These are phyloP conservation scores for Microbotryomycetes sp. DNA, from an alignment of 1,284 basidiomycete genomes.

Conservation along the genomic window DNA sequence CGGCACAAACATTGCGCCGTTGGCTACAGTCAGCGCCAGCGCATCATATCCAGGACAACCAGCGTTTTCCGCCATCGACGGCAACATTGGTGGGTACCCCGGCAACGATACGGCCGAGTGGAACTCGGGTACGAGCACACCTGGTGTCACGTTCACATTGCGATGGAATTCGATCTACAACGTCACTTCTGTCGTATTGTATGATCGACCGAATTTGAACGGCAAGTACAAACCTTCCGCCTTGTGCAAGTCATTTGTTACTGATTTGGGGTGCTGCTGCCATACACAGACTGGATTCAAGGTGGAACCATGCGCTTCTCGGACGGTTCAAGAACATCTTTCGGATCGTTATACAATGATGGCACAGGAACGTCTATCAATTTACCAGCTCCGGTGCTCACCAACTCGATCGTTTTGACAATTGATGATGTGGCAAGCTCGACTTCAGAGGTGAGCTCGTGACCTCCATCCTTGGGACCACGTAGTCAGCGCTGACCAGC, in stretches of 20 bases:
- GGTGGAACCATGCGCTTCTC: slow-evolving; percentile 15
- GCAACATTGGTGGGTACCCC: slow-evolving; percentile 23
- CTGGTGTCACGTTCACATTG: neutral
- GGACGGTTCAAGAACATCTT: slow-evolving; percentile 10
- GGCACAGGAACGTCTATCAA: slow-evolving; percentile 15
- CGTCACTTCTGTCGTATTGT: slow-evolving; percentile 6
- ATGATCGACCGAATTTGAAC: slow-evolving; percentile 8
- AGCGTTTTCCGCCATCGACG: slow-evolving; percentile 12
- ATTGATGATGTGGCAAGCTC: slow-evolving; percentile 15
- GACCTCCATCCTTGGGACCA: neutral
- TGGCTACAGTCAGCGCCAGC: neutral
- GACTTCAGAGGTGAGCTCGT: slow-evolving; percentile 14
- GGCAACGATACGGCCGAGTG: slow-evolving; percentile 21
- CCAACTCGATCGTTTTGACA: slow-evolving; percentile 18
- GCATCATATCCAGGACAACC: neutral
- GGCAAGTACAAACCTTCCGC: slow-evolving; percentile 18
- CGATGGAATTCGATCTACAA: neutral
- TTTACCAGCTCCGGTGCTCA: slow-evolving; percentile 16
- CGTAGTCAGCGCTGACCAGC: neutral
- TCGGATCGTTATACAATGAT: slow-evolving; percentile 21
- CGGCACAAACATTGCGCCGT: slow-evolving; percentile 7
- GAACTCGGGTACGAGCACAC: slow-evolving; percentile 4
- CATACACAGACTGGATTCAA: slow-evolving; percentile 10
- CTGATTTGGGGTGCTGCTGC: slow-evolving; percentile 4
- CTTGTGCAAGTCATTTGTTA: slow-evolving; percentile 14